Evolutionary conservation across 768 basidiomycete species (phyloP).

Genomic region (Rhodotorula sphaerocarpa): DNA sequence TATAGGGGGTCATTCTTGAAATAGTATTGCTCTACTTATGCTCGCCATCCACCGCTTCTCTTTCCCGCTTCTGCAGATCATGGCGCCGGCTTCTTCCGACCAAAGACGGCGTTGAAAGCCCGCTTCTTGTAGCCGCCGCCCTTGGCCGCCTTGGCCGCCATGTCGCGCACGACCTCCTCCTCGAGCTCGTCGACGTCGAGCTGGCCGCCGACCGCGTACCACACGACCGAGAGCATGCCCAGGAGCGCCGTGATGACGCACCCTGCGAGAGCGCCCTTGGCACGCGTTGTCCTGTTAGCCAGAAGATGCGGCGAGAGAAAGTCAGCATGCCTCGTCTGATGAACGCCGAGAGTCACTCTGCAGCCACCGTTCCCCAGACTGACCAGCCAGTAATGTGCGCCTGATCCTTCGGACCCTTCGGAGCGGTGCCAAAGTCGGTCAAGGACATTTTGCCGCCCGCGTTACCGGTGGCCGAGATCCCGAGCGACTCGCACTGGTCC

Average conservation of each 20-base stretch:
- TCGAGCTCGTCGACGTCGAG: constrained; percentile 76
- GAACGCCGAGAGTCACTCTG: no score
- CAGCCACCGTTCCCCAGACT: background rate
- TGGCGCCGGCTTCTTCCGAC: constrained; percentile 1
- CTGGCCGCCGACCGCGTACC: constrained; percentile 71
- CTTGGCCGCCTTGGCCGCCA: constrained; percentile 51
- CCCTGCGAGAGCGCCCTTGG: constrained; percentile 46
- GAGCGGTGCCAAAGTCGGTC: constrained; percentile 18
- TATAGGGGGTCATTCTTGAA: no score
- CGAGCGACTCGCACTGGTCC: constrained; percentile 65
- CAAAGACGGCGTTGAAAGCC: constrained; percentile 9
- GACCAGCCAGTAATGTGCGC: constrained; percentile 11
- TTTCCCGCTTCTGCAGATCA: no score
- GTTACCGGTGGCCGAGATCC: constrained; percentile 63
- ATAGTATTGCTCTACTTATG: no score
- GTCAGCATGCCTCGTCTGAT: no score
- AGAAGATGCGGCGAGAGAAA: no score
- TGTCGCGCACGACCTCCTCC: constrained; percentile 58
- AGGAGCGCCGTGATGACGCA: constrained; percentile 74
- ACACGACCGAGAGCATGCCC: constrained; percentile 72
- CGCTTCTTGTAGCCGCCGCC: constrained; percentile 22
- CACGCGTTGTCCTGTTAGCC: constrained; percentile 30
- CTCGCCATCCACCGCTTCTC: no score
- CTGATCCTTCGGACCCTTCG: constrained; percentile 10
- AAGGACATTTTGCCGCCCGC: constrained; percentile 61